Base-by-base conservation (phyloP, 495 filamentous ascomycete species). In the Trichoderma erinaceum region DNA sequence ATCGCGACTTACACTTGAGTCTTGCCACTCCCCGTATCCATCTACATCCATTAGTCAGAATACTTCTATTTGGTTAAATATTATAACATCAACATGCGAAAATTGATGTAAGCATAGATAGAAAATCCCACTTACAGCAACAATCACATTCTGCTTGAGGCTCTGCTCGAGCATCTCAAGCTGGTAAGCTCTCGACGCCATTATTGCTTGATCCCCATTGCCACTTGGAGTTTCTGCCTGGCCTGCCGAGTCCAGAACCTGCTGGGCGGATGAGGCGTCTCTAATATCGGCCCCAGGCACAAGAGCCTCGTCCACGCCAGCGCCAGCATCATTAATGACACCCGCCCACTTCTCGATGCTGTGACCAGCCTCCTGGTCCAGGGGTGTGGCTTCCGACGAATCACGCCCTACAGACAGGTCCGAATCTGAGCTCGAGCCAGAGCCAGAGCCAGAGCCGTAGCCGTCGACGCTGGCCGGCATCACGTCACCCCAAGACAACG, bases 11-110 rank as follows among this genome's bases (percentile, higher is more conserved):
- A 93, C 92, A 97, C 88, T 68, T 91, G 89, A 3, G 94, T 97
- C 77, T 98, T 98, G 11, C 94, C 94, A 74, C 87, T 92, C 1
- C 93, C 93, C 0, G 93, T 97, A 72, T 95, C 92, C 93, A 97
- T 97, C 90, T 94, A 69, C 48, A 46, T 23, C 10, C 48, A 6
- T 52, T 52, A 18, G 18, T 52, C 48, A 52, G 21, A 8, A 46
- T 41, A 25, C 41, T 16, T 29, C 16, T 10, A 5, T 58, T 27
- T 58, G 4, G 1, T 29, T 10, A 58, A 52, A 70, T 65, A 73
- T 64, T 12, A 16, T 6, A 38, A 48, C 23, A 56, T 23, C 56
- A 46, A 43, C 29, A 64, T 15, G 10, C 4, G 32, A 48, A 25
- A n/a, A n/a, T 10, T 38, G 64, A 16, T 63, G 23, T 10, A n/a